phyloP scores from a whole-genome alignment of 371 early-diverging fungal genomes.

The Nosema muscidifuracis region DNA sequence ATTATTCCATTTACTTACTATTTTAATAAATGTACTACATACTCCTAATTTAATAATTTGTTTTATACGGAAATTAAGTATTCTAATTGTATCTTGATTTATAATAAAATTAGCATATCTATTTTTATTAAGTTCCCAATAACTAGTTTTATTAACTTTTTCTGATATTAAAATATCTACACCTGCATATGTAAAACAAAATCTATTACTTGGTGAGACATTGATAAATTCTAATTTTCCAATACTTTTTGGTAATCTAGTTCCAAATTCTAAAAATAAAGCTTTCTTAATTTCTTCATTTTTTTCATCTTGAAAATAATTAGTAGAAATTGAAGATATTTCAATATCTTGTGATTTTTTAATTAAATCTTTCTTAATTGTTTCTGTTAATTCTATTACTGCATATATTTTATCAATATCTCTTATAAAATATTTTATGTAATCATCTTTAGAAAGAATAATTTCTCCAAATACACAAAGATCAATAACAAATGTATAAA shows the following conservation, averaged over 20 bases:
- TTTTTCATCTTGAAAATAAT: background rate
- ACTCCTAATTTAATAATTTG: slow-evolving; percentile 92
- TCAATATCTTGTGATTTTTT: no score
- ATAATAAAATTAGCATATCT: slow-evolving; percentile 63
- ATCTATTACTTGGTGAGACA: slow-evolving; percentile 72
- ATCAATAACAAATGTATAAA: slow-evolving; percentile 88
- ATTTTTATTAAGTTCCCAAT: no score
- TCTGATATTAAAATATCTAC: slow-evolving; percentile 73
- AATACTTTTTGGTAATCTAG: background rate
- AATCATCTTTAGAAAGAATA: no score
- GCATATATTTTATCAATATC: background rate
- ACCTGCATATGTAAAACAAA: slow-evolving; percentile 78
- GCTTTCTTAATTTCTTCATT: background rate
- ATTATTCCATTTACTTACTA: slow-evolving; percentile 89
- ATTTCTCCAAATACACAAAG: slow-evolving; percentile 64
- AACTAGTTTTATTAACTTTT: background rate
- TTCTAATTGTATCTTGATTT: slow-evolving; percentile 77
- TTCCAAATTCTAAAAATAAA: background rate
- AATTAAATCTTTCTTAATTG: no score
- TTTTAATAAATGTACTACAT: slow-evolving; percentile 88
- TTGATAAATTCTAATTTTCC: slow-evolving; percentile 8
- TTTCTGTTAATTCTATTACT: no score
- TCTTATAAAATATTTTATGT: no score
- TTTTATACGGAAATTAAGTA: slow-evolving; percentile 84
- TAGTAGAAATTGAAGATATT: no score